These are phyloP conservation scores for Earliella scabrosa DNA, from an alignment of 1,284 basidiomycete species.

Conservation along the genomic window DNA sequence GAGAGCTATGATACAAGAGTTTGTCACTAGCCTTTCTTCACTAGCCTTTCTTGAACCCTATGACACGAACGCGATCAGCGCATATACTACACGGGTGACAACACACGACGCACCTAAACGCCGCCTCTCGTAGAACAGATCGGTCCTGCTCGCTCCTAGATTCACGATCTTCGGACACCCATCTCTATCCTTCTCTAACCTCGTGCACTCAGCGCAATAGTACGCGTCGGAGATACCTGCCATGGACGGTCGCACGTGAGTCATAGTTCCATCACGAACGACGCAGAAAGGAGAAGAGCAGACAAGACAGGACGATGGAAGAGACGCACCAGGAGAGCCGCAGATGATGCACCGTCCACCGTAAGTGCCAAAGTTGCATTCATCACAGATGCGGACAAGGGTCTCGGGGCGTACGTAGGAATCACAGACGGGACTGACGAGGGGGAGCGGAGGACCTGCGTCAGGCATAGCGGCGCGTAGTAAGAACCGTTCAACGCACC, in stretches of 20 bases:
- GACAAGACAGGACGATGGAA: too few relatives aligned
- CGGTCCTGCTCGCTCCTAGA: slow-evolving; percentile 87
- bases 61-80: slow-evolving; percentile 2
- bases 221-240: slow-evolving; percentile 96
- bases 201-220: slow-evolving; percentile 96
- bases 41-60: slow-evolving; percentile 84
- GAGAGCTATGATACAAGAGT: too few relatives aligned
- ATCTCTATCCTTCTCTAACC: slow-evolving; percentile 96
- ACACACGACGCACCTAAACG: slow-evolving; percentile 61
- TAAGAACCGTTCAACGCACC: slow-evolving; percentile 75
- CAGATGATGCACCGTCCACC: slow-evolving; percentile 98
- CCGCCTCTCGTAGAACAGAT: slow-evolving; percentile 88
- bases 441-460: too few relatives aligned
- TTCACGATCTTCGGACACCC: slow-evolving; percentile 99
- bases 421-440: slow-evolving; percentile 93
- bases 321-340: slow-evolving; percentile 85
- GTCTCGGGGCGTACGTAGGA: slow-evolving; percentile 99
- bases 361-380: slow-evolving; percentile 99
- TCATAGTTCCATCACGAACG: too few relatives aligned
- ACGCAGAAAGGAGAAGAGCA: background rate
- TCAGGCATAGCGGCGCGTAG: too few relatives aligned
- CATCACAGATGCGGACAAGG: slow-evolving; percentile 97
- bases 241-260: background rate
- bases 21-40: background rate
- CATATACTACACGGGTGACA: background rate